These are phyloP conservation scores for Trichoderma oligosporum DNA, from an alignment of 2,329 filamentous ascomycete species.

Conservation along the genomic window DNA sequence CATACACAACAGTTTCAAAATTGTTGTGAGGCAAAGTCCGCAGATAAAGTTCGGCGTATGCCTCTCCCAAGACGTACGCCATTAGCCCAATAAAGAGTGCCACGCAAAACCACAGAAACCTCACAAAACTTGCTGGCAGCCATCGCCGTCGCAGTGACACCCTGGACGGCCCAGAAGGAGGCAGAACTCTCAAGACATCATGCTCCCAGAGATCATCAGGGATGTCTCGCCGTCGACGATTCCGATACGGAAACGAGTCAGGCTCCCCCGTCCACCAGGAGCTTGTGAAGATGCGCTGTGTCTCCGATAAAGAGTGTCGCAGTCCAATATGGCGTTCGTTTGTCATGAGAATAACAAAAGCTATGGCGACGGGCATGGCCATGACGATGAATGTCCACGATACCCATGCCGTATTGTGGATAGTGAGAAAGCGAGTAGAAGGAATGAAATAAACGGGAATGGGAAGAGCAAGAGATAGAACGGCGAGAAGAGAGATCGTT, in stretches of 20 bases:
- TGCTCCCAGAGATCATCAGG: slow-evolving; percentile 38
- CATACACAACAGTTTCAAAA: slow-evolving; percentile 64
- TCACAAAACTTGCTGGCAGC: slow-evolving; percentile 63
- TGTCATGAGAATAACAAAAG: slow-evolving; percentile 59
- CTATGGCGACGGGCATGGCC: slow-evolving; percentile 64
- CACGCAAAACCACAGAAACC: slow-evolving; percentile 66
- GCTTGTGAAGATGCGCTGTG: slow-evolving; percentile 62
- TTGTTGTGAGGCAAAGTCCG: slow-evolving; percentile 63
- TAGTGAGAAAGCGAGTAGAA: slow-evolving; percentile 50
- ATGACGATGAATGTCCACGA: slow-evolving; percentile 67
- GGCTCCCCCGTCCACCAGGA: slow-evolving; percentile 63
- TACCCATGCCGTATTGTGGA: slow-evolving; percentile 65
- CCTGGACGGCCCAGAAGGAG: slow-evolving; percentile 27
- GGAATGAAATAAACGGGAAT: slow-evolving; percentile 58
- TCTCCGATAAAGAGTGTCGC: slow-evolving; percentile 60
- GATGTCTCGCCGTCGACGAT: slow-evolving; percentile 40
- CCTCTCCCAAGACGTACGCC: slow-evolving; percentile 65
- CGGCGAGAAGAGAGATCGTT: slow-evolving; percentile 59
- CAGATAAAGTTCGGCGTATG: slow-evolving; percentile 65
- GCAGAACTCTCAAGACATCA: slow-evolving; percentile 30
- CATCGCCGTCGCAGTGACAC: slow-evolving; percentile 50
- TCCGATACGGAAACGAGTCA: slow-evolving; percentile 44
- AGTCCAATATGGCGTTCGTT: slow-evolving; percentile 61
- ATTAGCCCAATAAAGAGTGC: slow-evolving; percentile 60
- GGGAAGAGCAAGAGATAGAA: slow-evolving; percentile 56